Percentiles rank a stretch among this genome's conserved stretches.
These are phyloP conservation scores for Melastoma malabathricum DNA, from an alignment of 345 rosid species.

Conservation along the genomic window DNA sequence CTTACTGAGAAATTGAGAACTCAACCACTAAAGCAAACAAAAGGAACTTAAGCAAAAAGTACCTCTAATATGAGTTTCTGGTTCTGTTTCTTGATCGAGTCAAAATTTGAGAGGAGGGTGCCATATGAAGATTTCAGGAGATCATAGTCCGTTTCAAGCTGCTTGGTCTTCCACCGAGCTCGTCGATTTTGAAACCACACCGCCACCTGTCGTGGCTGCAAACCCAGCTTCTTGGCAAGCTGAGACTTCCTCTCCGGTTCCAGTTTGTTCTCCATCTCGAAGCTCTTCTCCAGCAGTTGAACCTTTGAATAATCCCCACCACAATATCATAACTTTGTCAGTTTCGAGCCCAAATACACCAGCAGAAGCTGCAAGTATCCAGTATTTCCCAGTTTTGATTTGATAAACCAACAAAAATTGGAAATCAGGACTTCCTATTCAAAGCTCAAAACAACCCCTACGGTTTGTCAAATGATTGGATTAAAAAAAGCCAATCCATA, in stretches of 20 bases:
- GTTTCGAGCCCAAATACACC: no score
- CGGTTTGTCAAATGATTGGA: no score
- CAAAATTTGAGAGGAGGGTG: conserved; percentile 44
- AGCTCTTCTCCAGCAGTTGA: conserved; percentile 36
- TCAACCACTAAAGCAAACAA: neutral
- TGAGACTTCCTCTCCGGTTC: conserved; percentile 21
- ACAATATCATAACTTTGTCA: no score
- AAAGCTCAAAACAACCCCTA: no score
- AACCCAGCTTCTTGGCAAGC: conserved; percentile 26
- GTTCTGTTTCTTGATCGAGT: conserved; percentile 41
- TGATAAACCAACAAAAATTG: no score
- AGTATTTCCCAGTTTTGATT: no score
- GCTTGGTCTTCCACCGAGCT: conserved; percentile 22
- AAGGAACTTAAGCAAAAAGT: neutral
- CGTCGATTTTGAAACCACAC: conserved; percentile 46
- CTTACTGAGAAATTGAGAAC: neutral
- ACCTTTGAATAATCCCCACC: conserved; percentile 19
- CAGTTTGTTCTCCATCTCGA: conserved; percentile 27
- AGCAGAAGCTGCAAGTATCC: no score
- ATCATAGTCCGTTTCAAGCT: conserved; percentile 25
- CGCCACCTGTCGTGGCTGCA: conserved; percentile 30
- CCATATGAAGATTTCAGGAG: conserved; percentile 67
- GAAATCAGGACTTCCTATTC: no score
- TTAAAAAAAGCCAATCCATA: no score
- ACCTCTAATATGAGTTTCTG: conserved; percentile 70